These are phyloP conservation scores for Pseudopithomyces chartarum DNA, from an alignment of 2,329 filamentous ascomycete species.

Conservation along the genomic window DNA sequence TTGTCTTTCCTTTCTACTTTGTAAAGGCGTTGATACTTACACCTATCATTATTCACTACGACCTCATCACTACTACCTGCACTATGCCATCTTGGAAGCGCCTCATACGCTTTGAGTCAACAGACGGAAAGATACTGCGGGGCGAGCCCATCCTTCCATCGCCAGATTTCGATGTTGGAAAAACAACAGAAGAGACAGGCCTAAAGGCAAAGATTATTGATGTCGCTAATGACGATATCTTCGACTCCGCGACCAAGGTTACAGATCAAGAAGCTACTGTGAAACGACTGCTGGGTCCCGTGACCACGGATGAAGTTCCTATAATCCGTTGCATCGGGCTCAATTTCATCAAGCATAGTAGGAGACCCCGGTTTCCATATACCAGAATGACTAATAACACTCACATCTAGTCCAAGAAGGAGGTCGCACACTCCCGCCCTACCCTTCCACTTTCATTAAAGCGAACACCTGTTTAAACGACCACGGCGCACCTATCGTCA, in stretches of 20 bases:
- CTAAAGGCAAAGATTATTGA: constrained; percentile 59
- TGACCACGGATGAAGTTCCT: constrained; percentile 57
- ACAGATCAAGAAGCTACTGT: constrained; percentile 61
- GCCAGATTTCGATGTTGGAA: constrained; percentile 56
- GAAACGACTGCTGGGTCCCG: constrained; percentile 58
- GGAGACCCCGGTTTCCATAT: neutral
- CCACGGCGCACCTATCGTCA: constrained; percentile 49
- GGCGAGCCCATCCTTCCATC: constrained; percentile 58
- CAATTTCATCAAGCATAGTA: constrained; percentile 64
- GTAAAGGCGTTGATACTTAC: neutral
- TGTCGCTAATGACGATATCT: constrained; percentile 54
- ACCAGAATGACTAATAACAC: neutral
- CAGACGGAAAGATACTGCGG: constrained; percentile 55
- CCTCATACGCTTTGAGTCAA: constrained; percentile 60
- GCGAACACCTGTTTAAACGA: constrained; percentile 47
- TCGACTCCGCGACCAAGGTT: constrained; percentile 55
- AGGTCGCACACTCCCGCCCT: constrained; percentile 55
- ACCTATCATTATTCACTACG: neutral
- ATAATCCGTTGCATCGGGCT: constrained; percentile 64
- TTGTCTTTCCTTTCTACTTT: neutral
- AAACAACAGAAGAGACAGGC: constrained; percentile 52
- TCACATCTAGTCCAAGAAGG: constrained; percentile 56
- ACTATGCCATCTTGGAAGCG: constrained; percentile 51
- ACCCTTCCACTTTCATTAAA: constrained; percentile 59
- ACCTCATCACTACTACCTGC: neutral